Percentiles rank a stretch among this genome's conserved stretches.
Evolutionary conservation across 768 basidiomycete species (phyloP).

Genomic region (Kondoa subrosea): DNA sequence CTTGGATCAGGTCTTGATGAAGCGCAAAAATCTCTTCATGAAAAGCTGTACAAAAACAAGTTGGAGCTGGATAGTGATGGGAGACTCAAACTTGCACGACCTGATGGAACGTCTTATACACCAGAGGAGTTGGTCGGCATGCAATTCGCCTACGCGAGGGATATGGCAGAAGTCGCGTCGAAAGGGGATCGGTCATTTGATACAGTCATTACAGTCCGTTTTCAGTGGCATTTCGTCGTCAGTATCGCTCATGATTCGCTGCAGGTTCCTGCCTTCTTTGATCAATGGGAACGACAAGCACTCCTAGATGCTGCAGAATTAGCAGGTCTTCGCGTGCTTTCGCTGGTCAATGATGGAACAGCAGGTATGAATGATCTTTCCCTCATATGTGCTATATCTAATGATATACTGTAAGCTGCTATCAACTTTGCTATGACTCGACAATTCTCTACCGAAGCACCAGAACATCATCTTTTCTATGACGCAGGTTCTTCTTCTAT

Average conservation of each 20-base stretch:
- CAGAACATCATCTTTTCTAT: slow-evolving; percentile 77
- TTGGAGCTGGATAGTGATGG: background rate
- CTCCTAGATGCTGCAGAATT: slow-evolving; percentile 83
- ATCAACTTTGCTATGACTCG: slow-evolving; percentile 97
- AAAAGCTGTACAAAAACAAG: slow-evolving; percentile 10
- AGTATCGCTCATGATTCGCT: background rate
- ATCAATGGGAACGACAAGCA: slow-evolving; percentile 78
- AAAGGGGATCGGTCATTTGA: slow-evolving; percentile 64
- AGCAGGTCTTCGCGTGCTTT: slow-evolving; percentile 63
- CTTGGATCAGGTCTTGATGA: slow-evolving; percentile 41
- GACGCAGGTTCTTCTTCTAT: slow-evolving; percentile 79
- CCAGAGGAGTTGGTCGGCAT: slow-evolving; percentile 84
- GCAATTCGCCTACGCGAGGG: slow-evolving; percentile 78
- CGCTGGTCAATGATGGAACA: slow-evolving; percentile 78
- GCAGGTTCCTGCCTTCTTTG: slow-evolving; percentile 62
- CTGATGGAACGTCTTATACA: slow-evolving; percentile 39
- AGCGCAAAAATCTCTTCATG: slow-evolving; percentile 41
- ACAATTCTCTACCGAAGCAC: slow-evolving; percentile 45
- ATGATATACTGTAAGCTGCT: slow-evolving; percentile 42
- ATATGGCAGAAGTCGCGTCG: slow-evolving; percentile 56
- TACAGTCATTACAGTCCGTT: slow-evolving; percentile 54
- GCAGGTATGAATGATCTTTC: slow-evolving; percentile 36
- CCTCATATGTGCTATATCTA: background rate
- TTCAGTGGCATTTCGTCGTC: background rate
- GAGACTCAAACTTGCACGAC: background rate